phyloP scores from a whole-genome alignment of 768 basidiomycete genomes.

The Coprinellus micaceus region DNA sequence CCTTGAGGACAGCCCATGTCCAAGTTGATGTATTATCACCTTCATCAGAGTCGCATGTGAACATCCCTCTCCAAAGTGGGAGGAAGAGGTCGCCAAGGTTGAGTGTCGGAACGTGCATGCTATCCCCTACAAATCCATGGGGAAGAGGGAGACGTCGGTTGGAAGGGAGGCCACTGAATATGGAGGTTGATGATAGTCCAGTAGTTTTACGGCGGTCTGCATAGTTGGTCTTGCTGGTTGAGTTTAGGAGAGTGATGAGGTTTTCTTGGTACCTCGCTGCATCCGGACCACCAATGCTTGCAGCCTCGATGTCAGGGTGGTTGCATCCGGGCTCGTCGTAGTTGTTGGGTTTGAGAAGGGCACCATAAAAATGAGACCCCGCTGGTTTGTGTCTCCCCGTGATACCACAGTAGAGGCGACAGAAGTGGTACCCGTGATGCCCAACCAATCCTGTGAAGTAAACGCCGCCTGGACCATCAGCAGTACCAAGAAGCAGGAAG shows the following conservation, averaged over 20 bases:
- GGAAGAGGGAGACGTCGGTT: slow-evolving; percentile 3
- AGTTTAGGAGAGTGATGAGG: background rate
- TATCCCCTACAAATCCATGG: too few relatives aligned
- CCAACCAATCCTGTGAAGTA: slow-evolving; percentile 31
- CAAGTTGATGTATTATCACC: too few relatives aligned
- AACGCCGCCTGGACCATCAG: slow-evolving; percentile 32
- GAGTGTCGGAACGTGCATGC: slow-evolving; percentile 2
- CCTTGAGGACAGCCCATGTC: slow-evolving; percentile 11
- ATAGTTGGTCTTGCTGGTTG: slow-evolving; percentile 16
- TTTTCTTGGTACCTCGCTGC: background rate
- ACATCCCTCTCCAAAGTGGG: slow-evolving; percentile 11
- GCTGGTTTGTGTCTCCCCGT: background rate
- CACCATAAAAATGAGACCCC: slow-evolving; percentile 28
- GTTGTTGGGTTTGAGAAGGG: slow-evolving; percentile 23
- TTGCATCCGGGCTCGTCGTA: slow-evolving; percentile 19
- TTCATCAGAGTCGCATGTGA: background rate
- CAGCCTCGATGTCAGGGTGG: slow-evolving; percentile 21
- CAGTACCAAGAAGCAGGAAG: slow-evolving; percentile 23
- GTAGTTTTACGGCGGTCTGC: slow-evolving; percentile 19
- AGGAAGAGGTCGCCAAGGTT: slow-evolving; percentile 5
- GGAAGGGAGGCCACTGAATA: background rate
- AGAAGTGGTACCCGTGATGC: slow-evolving; percentile 19
- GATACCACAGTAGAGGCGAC: slow-evolving; percentile 4
- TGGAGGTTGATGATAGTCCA: background rate
- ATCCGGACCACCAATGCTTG: background rate